Evolutionary conservation across 768 basidiomycete genomes (phyloP).

Genomic region (Pleurotus ostreatus): DNA sequence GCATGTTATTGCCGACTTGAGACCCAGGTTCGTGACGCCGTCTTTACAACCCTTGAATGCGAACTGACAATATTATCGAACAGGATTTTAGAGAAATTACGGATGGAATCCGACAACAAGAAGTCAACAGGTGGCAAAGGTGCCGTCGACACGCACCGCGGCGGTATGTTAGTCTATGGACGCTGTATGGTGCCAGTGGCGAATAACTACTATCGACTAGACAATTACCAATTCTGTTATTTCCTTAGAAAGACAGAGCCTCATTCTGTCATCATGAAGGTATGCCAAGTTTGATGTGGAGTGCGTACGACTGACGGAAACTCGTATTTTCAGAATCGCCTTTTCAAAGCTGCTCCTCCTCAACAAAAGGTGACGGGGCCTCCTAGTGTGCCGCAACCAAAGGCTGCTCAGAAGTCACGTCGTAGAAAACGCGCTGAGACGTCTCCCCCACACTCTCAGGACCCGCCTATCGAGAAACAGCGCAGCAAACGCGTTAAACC

Average conservation of each 20-base stretch:
- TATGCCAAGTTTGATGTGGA: slow-evolving; percentile 21
- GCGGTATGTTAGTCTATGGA: slow-evolving; percentile 46
- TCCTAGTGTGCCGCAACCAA: neutral
- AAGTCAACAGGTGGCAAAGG: slow-evolving; percentile 45
- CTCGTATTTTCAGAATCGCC: slow-evolving; percentile 20
- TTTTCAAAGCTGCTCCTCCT: slow-evolving; percentile 28
- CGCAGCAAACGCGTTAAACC: slow-evolving; percentile 2
- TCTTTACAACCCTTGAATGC: no score
- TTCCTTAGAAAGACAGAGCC: slow-evolving; percentile 82
- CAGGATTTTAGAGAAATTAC: slow-evolving; percentile 67
- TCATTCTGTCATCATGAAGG: slow-evolving; percentile 82
- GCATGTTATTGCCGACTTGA: slow-evolving; percentile 74
- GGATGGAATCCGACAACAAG: slow-evolving; percentile 48
- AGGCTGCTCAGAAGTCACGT: slow-evolving; percentile 8
- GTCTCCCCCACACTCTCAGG: neutral
- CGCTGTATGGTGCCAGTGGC: neutral
- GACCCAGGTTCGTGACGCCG: slow-evolving; percentile 31
- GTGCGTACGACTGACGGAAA: neutral
- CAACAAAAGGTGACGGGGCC: slow-evolving; percentile 14
- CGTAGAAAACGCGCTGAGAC: slow-evolving; percentile 14
- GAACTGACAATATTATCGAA: neutral
- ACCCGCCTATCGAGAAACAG: neutral
- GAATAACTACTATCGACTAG: slow-evolving; percentile 30
- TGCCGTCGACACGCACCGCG: slow-evolving; percentile 79
- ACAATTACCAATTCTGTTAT: slow-evolving; percentile 87